phyloP scores from a whole-genome alignment of 1,139 yeast species.

The Taphrina deformans region DNA sequence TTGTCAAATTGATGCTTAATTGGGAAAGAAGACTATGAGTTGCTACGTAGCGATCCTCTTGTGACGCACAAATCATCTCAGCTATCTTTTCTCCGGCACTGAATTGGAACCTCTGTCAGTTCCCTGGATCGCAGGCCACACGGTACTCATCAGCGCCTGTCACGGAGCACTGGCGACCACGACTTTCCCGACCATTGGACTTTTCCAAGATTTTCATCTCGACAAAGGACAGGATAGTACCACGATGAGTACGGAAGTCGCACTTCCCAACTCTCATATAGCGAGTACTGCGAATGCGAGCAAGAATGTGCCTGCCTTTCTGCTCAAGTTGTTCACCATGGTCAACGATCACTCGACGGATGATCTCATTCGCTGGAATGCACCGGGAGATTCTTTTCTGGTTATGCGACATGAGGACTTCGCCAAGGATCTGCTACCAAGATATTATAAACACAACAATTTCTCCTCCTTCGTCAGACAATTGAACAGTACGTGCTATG shows the following conservation, averaged over 20 bases:
- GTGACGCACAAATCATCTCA: too few species aligned
- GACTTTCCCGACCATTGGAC: background rate
- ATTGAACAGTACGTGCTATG: slow-evolving; percentile 55
- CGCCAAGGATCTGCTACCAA: slow-evolving; percentile 79
- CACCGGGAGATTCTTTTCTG: slow-evolving; percentile 80
- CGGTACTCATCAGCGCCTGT: background rate
- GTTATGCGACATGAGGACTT: slow-evolving; percentile 83
- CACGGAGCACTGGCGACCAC: too few species aligned
- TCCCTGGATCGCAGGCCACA: too few species aligned
- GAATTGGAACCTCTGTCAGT: too few species aligned
- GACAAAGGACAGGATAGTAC: background rate
- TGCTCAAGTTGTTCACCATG: slow-evolving; percentile 53
- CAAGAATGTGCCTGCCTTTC: slow-evolving; percentile 34
- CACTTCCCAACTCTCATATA: background rate
- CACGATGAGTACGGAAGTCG: slow-evolving; percentile 10
- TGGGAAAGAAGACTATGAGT: background rate
- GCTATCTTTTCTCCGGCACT: too few species aligned
- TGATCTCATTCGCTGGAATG: slow-evolving; percentile 76
- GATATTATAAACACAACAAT: slow-evolving; percentile 89
- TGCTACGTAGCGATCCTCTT: background rate
- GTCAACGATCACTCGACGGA: slow-evolving; percentile 74
- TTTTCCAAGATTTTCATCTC: background rate
- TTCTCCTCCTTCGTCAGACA: slow-evolving; percentile 95
- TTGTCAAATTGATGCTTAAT: background rate
- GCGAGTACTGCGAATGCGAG: slow-evolving; percentile 6